phyloP scores from a whole-genome alignment of 352 stramenopile species.

The Phytophthora sp. region DNA sequence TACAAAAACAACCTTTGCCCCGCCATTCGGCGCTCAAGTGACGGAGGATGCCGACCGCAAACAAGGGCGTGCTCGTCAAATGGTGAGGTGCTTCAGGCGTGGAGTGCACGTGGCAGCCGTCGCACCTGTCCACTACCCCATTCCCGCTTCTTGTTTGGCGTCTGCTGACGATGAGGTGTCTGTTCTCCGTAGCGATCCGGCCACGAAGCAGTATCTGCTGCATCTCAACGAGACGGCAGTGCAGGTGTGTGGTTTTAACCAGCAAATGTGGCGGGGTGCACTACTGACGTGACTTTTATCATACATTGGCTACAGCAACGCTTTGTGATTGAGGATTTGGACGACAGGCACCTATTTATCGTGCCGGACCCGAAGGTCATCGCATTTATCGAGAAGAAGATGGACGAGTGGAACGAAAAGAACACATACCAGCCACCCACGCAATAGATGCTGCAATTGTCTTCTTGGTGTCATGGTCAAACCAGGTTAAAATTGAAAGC shows the following conservation, averaged over 20 bases:
- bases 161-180: slow-evolving; percentile 5
- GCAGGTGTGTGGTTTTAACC: slow-evolving; percentile 44
- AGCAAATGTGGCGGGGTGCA: neutral
- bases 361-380: slow-evolving; percentile 83
- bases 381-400: slow-evolving; percentile 88
- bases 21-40: neutral
- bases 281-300: neutral
- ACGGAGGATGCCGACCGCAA: slow-evolving; percentile 82
- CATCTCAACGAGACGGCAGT: slow-evolving; percentile 87
- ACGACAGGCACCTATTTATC: slow-evolving; percentile 89
- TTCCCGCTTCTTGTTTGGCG: neutral
- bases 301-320: slow-evolving; percentile 49
- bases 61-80: slow-evolving; percentile 87
- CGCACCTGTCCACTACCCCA: neutral
- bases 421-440: slow-evolving; percentile 89
- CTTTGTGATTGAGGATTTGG: slow-evolving; percentile 89
- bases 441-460: slow-evolving; percentile 19
- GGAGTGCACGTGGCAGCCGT: no score
- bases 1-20: no score
- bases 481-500: no score
- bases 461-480: neutral
- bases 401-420: slow-evolving; percentile 90
- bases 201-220: slow-evolving; percentile 88
- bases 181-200: slow-evolving; percentile 60
- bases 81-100: no score